Conservation (phyloP, 2,329 filamentous ascomycete species). For the Rhexocercosporidium sp. region DNA sequence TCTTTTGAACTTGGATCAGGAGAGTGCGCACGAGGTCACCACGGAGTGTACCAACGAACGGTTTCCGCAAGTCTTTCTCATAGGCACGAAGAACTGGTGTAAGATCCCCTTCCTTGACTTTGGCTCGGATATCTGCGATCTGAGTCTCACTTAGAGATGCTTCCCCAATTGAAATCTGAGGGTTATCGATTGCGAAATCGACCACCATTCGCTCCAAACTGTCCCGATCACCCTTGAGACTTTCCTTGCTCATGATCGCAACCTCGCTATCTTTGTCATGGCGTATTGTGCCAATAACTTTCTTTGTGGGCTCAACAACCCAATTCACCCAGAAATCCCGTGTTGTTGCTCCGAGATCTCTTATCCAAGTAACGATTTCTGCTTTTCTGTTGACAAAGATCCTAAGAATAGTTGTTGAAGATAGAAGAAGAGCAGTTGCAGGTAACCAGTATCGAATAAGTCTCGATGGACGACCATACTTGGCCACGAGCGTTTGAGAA, state of each 20-base stretch:
- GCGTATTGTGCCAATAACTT: conserved; percentile 87
- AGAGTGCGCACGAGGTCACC: conserved; percentile 90
- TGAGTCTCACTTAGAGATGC: conserved; percentile 67
- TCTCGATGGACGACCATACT: conserved; percentile 76
- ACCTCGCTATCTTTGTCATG: conserved; percentile 94
- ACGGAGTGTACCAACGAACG: conserved; percentile 79
- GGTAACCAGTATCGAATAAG: conserved; percentile 91
- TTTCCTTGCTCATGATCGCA: conserved; percentile 94
- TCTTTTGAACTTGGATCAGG: conserved; percentile 97
- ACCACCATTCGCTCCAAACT: conserved; percentile 98
- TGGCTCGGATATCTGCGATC: conserved; percentile 74
- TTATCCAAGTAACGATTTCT: conserved; percentile 80
- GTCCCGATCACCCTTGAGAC: conserved; percentile 85
- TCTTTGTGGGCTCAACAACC: conserved; percentile 85
- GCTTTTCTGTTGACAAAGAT: conserved; percentile 76
- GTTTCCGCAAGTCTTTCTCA: conserved; percentile 83
- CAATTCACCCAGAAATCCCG: conserved; percentile 96
- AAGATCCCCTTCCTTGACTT: conserved; percentile 89
- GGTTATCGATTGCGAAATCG: conserved; percentile 88
- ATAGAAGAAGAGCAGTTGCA: conserved; percentile 71
- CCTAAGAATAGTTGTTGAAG: conserved; percentile 84
- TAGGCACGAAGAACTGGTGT: conserved; percentile 91
- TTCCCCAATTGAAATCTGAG: conserved; percentile 59
- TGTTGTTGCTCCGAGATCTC: conserved; percentile 76
- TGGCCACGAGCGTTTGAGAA: conserved; percentile 59